phyloP scores from a whole-genome alignment of 2,329 filamentous ascomycete genomes.

The Escovopsis sp. region DNA sequence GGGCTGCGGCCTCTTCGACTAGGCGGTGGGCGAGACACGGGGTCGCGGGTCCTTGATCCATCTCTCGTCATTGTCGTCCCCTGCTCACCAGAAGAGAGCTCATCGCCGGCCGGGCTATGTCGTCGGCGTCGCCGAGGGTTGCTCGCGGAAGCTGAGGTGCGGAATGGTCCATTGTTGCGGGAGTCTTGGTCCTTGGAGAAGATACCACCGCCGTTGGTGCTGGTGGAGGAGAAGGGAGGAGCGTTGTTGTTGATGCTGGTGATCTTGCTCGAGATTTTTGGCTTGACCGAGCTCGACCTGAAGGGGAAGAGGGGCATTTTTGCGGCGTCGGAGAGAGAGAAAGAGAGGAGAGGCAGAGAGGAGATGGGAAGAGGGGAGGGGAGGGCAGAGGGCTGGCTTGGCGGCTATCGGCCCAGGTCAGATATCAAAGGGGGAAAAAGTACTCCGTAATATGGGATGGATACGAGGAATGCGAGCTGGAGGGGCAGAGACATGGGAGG shows the following conservation, averaged over 20 bases:
- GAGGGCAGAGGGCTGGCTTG: neutral
- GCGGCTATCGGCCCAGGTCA: no score
- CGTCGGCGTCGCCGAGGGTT: slow-evolving; percentile 2
- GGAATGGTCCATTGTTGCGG: slow-evolving; percentile 1
- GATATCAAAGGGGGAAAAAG: no score
- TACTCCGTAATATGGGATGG: no score
- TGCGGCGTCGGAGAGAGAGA: no score
- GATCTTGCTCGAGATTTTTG: slow-evolving; percentile 5
- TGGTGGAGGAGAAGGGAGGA: no score
- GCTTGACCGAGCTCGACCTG: slow-evolving; percentile 6
- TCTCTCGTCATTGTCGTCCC: neutral
- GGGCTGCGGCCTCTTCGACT: slow-evolving; percentile 1
- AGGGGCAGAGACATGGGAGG: neutral
- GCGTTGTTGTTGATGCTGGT: no score
- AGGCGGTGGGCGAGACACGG: slow-evolving; percentile 1
- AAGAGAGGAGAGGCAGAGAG: no score
- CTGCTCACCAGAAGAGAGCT: slow-evolving; percentile 1
- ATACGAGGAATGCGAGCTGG: neutral
- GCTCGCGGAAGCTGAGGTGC: slow-evolving; percentile 1
- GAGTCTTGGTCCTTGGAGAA: slow-evolving; percentile 2
- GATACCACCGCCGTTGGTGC: neutral
- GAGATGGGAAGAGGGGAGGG: no score
- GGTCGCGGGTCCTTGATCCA: slow-evolving; percentile 3
- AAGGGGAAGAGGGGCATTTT: slow-evolving; percentile 5
- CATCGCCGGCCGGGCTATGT: neutral